Evolutionary conservation across 2,329 filamentous ascomycete species (phyloP).

Genomic region (Fulvia fulva): DNA sequence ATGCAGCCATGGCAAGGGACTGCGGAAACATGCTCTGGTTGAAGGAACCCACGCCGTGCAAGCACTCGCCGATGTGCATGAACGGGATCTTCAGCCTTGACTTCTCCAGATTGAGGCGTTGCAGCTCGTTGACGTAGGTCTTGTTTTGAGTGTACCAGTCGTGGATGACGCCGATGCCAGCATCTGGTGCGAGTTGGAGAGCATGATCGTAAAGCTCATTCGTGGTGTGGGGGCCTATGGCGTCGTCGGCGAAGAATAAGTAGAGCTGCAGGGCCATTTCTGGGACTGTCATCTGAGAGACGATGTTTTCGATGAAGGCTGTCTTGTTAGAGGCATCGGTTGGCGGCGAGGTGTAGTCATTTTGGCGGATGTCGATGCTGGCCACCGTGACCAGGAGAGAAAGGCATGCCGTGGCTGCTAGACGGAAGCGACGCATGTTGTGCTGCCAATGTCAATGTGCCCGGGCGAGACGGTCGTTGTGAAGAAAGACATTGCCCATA

Average conservation of each 20-base stretch:
- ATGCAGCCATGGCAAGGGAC: conserved; percentile 10
- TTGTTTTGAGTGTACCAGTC: conserved; percentile 16
- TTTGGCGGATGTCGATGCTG: neutral
- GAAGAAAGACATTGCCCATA: neutral
- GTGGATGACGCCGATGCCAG: conserved; percentile 17
- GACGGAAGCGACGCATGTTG: neutral
- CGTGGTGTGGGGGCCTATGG: conserved; percentile 8
- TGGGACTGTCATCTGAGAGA: conserved; percentile 18
- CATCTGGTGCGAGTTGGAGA: conserved; percentile 12
- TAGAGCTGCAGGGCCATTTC: conserved; percentile 20
- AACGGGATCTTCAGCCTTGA: conserved; percentile 18
- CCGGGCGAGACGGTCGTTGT: neutral
- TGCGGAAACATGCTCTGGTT: conserved; percentile 20
- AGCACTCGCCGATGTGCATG: conserved; percentile 14
- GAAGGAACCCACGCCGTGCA: conserved; percentile 19
- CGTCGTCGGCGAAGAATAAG: conserved; percentile 20
- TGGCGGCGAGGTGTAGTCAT: neutral
- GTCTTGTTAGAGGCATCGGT: neutral
- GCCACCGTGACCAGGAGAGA: neutral
- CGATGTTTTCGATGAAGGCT: conserved; percentile 15
- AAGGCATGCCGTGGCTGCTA: neutral
- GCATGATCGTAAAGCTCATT: conserved; percentile 18
- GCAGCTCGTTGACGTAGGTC: conserved; percentile 11
- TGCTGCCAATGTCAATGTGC: neutral
- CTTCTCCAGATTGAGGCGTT: conserved; percentile 12